Evolutionary conservation across 169 alveolate species (phyloP).

Genomic region (Plasmodium yoelii): DNA sequence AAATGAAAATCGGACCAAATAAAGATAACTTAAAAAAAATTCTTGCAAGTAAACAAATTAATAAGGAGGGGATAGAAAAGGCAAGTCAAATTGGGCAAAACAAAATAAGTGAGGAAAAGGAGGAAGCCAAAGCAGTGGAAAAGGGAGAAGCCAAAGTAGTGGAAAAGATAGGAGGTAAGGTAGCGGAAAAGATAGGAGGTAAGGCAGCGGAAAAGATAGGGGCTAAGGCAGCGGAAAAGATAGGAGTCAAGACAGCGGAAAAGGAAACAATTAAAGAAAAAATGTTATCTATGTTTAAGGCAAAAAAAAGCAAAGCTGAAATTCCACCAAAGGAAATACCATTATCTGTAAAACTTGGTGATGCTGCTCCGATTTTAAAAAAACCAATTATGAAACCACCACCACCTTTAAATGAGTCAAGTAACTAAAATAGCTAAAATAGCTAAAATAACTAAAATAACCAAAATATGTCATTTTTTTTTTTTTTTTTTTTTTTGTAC

Average conservation of each 20-base stretch:
- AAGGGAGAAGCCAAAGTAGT: slow-evolving; percentile 12
- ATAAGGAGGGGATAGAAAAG: not conserved
- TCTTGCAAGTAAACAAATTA: not conserved
- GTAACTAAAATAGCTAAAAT: too few relatives aligned
- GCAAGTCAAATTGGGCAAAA: slow-evolving; percentile 6
- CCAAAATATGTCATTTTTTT: too few relatives aligned
- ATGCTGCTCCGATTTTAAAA: not conserved
- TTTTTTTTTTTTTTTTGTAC: too few relatives aligned
- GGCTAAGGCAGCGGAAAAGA: slow-evolving; percentile 44
- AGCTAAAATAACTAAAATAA: too few relatives aligned
- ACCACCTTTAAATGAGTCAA: not conserved
- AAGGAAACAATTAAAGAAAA: slow-evolving; percentile 77
- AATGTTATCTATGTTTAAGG: slow-evolving; percentile 51
- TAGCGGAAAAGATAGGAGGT: slow-evolving; percentile 1
- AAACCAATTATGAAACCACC: not conserved
- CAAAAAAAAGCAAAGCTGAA: slow-evolving; percentile 23
- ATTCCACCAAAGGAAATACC: not conserved
- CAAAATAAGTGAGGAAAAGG: not conserved
- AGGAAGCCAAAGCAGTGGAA: slow-evolving; percentile 33
- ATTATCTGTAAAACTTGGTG: not conserved
- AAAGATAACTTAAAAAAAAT: slow-evolving; percentile 51
- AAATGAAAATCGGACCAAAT: slow-evolving; percentile 50
- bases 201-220: not conserved
- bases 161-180: slow-evolving; percentile 1
- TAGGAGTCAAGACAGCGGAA: slow-evolving; percentile 29